phyloP scores from a whole-genome alignment of 1,139 yeast genomes.

The Pichia sp. region DNA sequence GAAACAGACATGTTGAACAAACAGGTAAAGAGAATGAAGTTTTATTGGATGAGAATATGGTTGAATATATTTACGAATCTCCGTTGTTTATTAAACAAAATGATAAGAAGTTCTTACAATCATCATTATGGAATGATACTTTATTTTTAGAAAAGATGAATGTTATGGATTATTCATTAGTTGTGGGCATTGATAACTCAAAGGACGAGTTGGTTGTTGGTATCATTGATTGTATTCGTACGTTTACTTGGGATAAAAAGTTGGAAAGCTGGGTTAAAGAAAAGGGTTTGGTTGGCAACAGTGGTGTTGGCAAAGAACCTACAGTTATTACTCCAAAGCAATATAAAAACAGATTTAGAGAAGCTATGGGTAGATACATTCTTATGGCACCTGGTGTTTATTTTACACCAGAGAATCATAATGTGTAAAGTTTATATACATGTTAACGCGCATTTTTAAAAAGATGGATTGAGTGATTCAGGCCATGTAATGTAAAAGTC shows the following conservation, averaged over 20 bases:
- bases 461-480: too few relatives aligned
- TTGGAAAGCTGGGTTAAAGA: conserved; percentile 99
- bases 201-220: conserved; percentile 77
- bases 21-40: conserved; percentile 96
- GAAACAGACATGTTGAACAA: conserved; percentile 93
- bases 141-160: conserved; percentile 93
- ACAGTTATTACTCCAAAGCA: conserved; percentile 96
- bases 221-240: conserved; percentile 88
- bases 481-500: too few relatives aligned
- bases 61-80: conserved; percentile 91
- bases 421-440: background rate
- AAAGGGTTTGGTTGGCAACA: conserved; percentile 78
- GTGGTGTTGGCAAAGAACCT: conserved; percentile 83
- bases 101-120: conserved; percentile 75
- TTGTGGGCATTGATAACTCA: conserved; percentile 80
- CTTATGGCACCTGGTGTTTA: conserved; percentile 90
- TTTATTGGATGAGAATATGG: conserved; percentile 93
- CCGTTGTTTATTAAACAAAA: conserved; percentile 93
- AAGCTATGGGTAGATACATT: conserved; percentile 95
- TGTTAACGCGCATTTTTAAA: background rate
- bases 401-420: conserved; percentile 34
- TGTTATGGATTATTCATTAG: conserved; percentile 96
- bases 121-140: conserved; percentile 93
- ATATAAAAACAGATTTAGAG: conserved; percentile 87
- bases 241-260: conserved; percentile 98